Evolutionary conservation across 2,329 filamentous ascomycete species (phyloP), one percentile per base, ranked within the genome.

Genomic region (Xylariaceae sp.): DNA sequence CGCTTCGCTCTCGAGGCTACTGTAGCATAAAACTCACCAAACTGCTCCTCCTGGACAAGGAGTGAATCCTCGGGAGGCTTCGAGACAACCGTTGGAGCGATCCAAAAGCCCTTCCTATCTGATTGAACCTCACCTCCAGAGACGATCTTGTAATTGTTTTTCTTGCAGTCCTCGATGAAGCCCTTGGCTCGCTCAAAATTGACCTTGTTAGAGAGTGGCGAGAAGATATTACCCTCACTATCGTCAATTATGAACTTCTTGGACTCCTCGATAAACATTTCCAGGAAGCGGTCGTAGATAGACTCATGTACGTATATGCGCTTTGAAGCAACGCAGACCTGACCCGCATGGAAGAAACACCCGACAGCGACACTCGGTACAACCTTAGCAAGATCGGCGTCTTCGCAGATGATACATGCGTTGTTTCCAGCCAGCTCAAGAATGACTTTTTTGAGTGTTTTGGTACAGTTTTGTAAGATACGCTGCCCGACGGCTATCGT

Each of bases 191-290:
- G 73, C 35, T 82, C 74, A 54, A 72, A 85, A 59, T 86, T 83
- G 72, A 79, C 74, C 49, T 70, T 62, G 61, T 86, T 86, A 45
- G 81, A 79, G 2, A 85, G 62, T 0, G 83, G 83, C 1, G 79
- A 76, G 42, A 79, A 71, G 30, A 76, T 57, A 33, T 59, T 60
- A 28, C 55, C 57, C 12, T 52, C 50, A 18, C 64, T 62, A 39
- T 60, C 57, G 43, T 57, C 49, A 9, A 72, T 66, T 32, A 64
- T 64, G 37, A 62, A 67, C 39, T 71, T 67, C 28, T 72, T 69
- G 28, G 72, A 67, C 31, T 67, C 63, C 4, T 71, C 63, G 15
- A 66, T 53, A 11, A 73, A 54, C 16, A 55, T 48, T 2, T 64
- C 59, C 2, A 74, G 60, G 60, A 84, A 81, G 15, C 66, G 54